Base-by-base conservation (phyloP, 208 protist genomes). In the Leishmania aethiopica region DNA sequence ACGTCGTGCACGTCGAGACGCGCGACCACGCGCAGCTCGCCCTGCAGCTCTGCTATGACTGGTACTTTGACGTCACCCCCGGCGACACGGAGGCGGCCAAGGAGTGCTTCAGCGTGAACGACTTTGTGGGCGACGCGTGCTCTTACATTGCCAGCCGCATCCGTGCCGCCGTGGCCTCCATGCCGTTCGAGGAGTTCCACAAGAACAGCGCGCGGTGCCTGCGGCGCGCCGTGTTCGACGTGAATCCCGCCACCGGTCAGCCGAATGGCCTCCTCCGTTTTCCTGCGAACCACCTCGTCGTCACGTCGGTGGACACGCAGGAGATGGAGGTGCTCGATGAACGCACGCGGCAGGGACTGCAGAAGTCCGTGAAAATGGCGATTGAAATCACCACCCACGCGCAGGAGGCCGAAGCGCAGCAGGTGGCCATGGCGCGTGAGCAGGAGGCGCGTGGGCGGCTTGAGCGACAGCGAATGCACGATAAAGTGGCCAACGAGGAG, bases 361-460 rank as follows among this genome's bases (percentile, higher is more conserved):
- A 99, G 75, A 98, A 99, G 90, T 99, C 97, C 5, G 98, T 99
- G 42, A 98, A 99, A 89, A 95, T 99, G 71, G 98, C 98, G 35
- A 99, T 99, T 83, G 96, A 99, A 84, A 99, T 99, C 75, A 97
- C 98, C 25, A 99, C 98, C 22, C 97, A 97, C 76, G 96, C 96
- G 25, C 98, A 99, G 89, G 96, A 99, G 89, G 92, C 93, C 19
- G 86, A 91, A 64, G 97, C 98, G 51, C 88, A 94, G 80, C 97
- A 99, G 84, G 88, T 98, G 76, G 97, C 98, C 59, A 86, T 91
- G 71, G 90, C 90, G 13, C 84, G 91, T 2, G 98, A 99, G 88
- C 98, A 99, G 91, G 89, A 94, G 87, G 96, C 98, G 45, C 84
- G 84, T 70, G 98, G 96, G 64, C 77, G 87, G 67, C 92, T 99